Base-by-base conservation (phyloP, 805 yeast species). In the Debaryomyces prosopidis region DNA sequence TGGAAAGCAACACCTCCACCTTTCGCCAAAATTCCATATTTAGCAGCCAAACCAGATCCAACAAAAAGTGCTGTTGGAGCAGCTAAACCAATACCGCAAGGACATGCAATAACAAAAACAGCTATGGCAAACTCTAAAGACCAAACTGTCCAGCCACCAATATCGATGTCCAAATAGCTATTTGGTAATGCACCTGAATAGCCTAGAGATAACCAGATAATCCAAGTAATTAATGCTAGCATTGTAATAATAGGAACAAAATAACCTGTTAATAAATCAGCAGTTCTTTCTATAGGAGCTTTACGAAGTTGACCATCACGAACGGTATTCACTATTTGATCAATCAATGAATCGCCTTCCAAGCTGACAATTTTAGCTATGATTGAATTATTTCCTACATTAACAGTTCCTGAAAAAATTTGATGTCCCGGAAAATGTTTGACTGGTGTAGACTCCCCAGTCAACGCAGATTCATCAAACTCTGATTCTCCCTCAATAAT, bases 1-100 rank as follows among this genome's bases (percentile, higher is more conserved):
- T 87, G 90, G 58, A 87, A 85, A 2, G 92, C 89, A 39, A 81
- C 83, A 28, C 94, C 94, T 5, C 94, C 94, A 14, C 92, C 92
- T 51, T 85, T 77, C 1, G 87, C 89, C 32, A 87, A 69, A 42
- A 87, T 81, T 16, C 92, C 94, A 58, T 81, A 66, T 56, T 82
- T 84, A 11, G 94, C 94, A 31, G 91, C 89, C 41, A 87, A 60
- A 0, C 92, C 89, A 14, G 89, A 73, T 2, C 94, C 94, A 10
- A 87, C 89, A 68, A 84, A 85, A 34, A 87, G 60, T 0, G 94
- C 92, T 1, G 92, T 86, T 1, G 94, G 94, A 1, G 92, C 94
- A 18, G 94, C 94, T 17, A 87, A 68, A 1, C 92, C 94, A 53
- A 87, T 79, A 1, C 92, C 95, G 69, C 94, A 87, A 1, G 95